Base-by-base conservation (phyloP, 768 basidiomycete genomes). In the Tulasnella sp. region DNA sequence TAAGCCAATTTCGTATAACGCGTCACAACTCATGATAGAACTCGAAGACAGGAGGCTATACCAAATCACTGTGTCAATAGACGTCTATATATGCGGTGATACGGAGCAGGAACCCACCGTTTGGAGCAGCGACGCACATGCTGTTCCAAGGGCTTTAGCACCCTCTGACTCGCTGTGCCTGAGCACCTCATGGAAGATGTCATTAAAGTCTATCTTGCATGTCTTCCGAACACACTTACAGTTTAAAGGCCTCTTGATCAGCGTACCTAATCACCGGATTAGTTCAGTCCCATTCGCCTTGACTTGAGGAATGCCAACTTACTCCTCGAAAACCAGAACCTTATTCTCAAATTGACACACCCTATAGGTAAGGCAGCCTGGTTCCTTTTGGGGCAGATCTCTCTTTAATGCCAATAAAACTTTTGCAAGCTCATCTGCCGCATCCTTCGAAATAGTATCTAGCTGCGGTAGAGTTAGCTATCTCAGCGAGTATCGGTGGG, bases 321-420 rank as follows among this genome's bases (percentile, higher is more conserved):
- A 73, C 72, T 73, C 72, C 29, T 73, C 72, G 39, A 37, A 73
- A 15, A 73, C n/a, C 72, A 73, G 20, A 20, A 73, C 29, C 40
- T 18, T 29, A 7, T n/a, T 35, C 40, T 73, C 40, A 23, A 73
- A 73, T n/a, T 46, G 72, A n/a, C 26, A 26, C 16, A 73, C 39
- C 15, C 72, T 40, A 26, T 42, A 73, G 23, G 40, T 44, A 44
- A 44, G 44, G 44, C 44, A 44, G 11, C 44, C 44, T 44, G 44
- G 44, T 18, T 44, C 44, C 15, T 44, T 44, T 44, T 44, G 11
- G 16, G 11, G 11, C 15, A 44, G 44, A 18, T 44, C 44, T 44
- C 16, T 44, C 44, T 44, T 44, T 44, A 44, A 15, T 16, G 44
- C 44, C 44, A 44, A 44, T 44, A 44, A 44, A 1, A 16, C 11